Conservation (phyloP, 2,329 filamentous ascomycete genomes). For the Aureobasidium mangrovei region DNA sequence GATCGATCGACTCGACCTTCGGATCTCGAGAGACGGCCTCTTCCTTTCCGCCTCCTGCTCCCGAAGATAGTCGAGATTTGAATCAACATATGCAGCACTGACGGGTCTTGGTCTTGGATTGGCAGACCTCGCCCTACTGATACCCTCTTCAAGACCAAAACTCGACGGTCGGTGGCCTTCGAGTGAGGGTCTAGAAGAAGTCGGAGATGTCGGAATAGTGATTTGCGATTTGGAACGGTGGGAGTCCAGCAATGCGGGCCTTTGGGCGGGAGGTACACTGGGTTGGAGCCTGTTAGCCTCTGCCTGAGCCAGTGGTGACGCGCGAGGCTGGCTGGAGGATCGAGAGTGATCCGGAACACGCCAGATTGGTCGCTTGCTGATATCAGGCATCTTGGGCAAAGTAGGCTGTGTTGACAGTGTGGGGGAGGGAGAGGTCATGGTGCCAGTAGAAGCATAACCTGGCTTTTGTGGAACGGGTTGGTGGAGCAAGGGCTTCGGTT, state of each 20-base stretch:
- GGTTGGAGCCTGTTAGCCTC: slow-evolving; percentile 31
- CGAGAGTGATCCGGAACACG: slow-evolving; percentile 43
- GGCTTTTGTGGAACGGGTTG: slow-evolving; percentile 41
- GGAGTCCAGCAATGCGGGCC: slow-evolving; percentile 36
- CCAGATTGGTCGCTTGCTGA: slow-evolving; percentile 42
- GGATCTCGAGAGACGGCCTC: slow-evolving; percentile 25
- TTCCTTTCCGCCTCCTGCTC: slow-evolving; percentile 54
- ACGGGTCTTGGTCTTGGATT: slow-evolving; percentile 61
- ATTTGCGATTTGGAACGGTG: slow-evolving; percentile 45
- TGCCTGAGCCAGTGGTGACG: slow-evolving; percentile 29
- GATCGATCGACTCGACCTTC: slow-evolving; percentile 22
- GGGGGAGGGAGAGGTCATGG: slow-evolving; percentile 61
- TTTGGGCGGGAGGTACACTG: slow-evolving; percentile 26
- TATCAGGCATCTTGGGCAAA: slow-evolving; percentile 32
- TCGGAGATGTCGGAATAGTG: slow-evolving; percentile 45
- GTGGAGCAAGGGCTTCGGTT: slow-evolving; percentile 28
- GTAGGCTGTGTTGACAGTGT: slow-evolving; percentile 33
- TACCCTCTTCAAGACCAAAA: slow-evolving; percentile 50
- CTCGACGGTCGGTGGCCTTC: slow-evolving; percentile 59
- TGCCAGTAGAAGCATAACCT: slow-evolving; percentile 61
- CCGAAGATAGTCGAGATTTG: slow-evolving; percentile 71
- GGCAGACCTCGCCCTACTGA: slow-evolving; percentile 54
- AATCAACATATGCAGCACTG: slow-evolving; percentile 69
- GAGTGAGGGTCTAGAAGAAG: slow-evolving; percentile 58
- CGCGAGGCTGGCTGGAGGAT: slow-evolving; percentile 42